Evolutionary conservation across 768 basidiomycete species (phyloP).

Genomic region (Russula olivacea): DNA sequence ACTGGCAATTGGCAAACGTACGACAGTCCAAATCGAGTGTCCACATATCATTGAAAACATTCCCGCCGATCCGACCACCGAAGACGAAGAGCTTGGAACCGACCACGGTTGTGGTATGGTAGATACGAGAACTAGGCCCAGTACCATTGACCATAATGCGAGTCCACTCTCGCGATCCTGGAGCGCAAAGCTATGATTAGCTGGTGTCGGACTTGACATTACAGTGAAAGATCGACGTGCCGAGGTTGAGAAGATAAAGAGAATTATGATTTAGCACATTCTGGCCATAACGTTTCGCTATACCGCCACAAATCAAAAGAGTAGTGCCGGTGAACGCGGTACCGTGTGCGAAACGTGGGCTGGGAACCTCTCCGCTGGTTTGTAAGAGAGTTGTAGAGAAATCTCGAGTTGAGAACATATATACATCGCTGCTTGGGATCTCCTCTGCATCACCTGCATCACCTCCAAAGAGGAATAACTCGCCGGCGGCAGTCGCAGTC

Average conservation of each 20-base stretch:
- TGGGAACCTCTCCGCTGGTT: conserved; percentile 83
- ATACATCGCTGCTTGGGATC: conserved; percentile 93
- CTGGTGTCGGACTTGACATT: not conserved
- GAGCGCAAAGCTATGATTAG: not conserved
- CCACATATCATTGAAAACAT: conserved; percentile 93
- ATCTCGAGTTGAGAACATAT: conserved; percentile 72
- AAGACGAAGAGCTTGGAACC: conserved; percentile 91
- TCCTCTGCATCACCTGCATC: conserved; percentile 38
- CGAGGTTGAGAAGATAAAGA: conserved; percentile 88
- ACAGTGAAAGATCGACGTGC: conserved; percentile 46
- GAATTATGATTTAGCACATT: conserved; percentile 68
- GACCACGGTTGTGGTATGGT: conserved; percentile 85
- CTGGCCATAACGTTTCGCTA: conserved; percentile 50
- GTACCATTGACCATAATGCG: conserved; percentile 56
- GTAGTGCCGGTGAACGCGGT: conserved; percentile 94
- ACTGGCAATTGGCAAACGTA: conserved; percentile 40
- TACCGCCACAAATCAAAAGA: conserved; percentile 93
- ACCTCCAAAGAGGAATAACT: conserved; percentile 95
- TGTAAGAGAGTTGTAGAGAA: conserved; percentile 76
- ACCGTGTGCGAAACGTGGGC: conserved; percentile 82
- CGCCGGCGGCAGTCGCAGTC: conserved; percentile 55
- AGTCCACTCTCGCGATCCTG: conserved; percentile 95
- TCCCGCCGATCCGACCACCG: conserved; percentile 91
- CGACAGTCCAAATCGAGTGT: conserved; percentile 87
- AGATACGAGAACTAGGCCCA: conserved; percentile 85